Evolutionary conservation across 768 basidiomycete genomes (phyloP), one percentile per base, ranked within the genome.

Genomic region (Boletus eberwhitei): DNA sequence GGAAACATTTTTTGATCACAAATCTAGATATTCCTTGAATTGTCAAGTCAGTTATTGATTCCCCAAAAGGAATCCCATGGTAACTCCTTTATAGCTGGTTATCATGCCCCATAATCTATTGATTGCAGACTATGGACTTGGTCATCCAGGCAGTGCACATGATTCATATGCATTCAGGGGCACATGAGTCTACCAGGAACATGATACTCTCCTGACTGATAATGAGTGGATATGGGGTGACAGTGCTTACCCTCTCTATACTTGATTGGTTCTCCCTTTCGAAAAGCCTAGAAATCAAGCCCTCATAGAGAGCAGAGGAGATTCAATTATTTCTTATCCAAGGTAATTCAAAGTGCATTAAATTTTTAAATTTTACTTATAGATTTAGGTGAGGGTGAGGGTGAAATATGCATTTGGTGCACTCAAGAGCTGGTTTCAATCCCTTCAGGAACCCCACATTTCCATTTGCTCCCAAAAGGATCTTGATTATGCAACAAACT

Each of bases 21-120:
- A 59, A 36, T 57, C 54, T 9, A 59, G 59, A 8, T 66, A 66
- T 43, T 67, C 57, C 4, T 24, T 61, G 12, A 57, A 66, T 53
- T 57, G 44, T 24, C 59, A 64, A 47, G 65, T 66, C 45, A 21
- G 8, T 37, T 3, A n/a, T 37, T 21, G 6, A 6, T 21, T 40
- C 21, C 21, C 21, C n/a, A n/a, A n/a, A n/a, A n/a, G n/a, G n/a
- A 5, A 21, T 21, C 9, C 31, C 12, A 12, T 32, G 31, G 4
- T 32, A 32, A 32, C 12, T 32, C 12, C 2, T 11, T 32, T 32
- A 12, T 32, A 40, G 19, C 5, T 5, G 3, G 17, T 48, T 14
- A 1, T 50, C 17, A 41, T 50, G 32, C 40, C 32, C 21, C 40
- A 50, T 7, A 51, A 51, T 14, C 34, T 43, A 16, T n/a, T 34